Base-by-base conservation (phyloP, 2,329 filamentous ascomycete genomes). In the Mariannaea sp. region DNA sequence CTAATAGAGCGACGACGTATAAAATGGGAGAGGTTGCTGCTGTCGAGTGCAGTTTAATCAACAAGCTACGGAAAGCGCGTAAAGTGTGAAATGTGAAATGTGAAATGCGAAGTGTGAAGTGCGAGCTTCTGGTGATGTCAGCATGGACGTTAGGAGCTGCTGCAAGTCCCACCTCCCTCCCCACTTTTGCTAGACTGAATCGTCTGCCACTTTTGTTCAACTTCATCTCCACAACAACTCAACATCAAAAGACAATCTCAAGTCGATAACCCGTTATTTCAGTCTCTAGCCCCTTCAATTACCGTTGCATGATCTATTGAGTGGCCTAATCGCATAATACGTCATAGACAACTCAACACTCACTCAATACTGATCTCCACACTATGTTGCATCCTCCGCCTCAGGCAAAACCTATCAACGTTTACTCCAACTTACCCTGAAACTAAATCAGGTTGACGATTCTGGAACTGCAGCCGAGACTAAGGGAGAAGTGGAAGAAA, bases 91-190 rank as follows among this genome's bases (percentile, higher is more conserved):
- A 46, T 44, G 30, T n/a, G 49, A 22, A 32, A 4, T 20, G 13
- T 20, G 19, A 32, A 40, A 22, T 12, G 24, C 17, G n/a, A 17
- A 27, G 19, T n/a, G 16, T 39, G 24, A 13, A 33, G 24, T 51
- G 17, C n/a, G 38, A 59, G 49, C 24, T 26, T 41, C 35, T 32
- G 36, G 39, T 65, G 60, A 65, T 65, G 62, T 65, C 62, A 65
- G 60, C 59, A 52, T 49, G 19, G 10, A 19, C 19, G 9, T 32
- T 32, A 32, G 10, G n/a, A n/a, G n/a, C n/a, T n/a, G n/a, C n/a
- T 40, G 22, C 49, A 56, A 24, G 41, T 46, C 47, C 51, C n/a
- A n/a, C 61, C 49, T 57, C 30, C 47, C 40, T 43, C 60, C 42
- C 62, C 62, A 65, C 62, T 61, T 41, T 57, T 55, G 32, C 51